Evolutionary conservation across 2,329 filamentous ascomycete genomes (phyloP), one percentile per base, ranked within the genome.

Genomic region (Talaromyces islandicus): DNA sequence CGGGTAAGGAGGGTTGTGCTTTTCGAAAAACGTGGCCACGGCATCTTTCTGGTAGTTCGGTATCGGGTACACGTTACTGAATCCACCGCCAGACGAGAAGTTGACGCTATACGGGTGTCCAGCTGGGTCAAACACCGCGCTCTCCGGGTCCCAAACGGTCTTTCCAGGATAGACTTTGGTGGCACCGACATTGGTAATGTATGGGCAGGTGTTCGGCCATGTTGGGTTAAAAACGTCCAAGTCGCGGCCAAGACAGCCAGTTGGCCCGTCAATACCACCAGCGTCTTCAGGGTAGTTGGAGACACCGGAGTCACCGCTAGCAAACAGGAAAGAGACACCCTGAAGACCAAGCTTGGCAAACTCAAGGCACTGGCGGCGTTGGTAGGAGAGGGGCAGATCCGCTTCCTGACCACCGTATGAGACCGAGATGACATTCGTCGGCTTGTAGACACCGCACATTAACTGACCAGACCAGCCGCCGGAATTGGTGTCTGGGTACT

Each of bases 401-500:
- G 38, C 54, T 55, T 60, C 59, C 41, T 60, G 59, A 10, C 59
- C 59, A 38, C 59, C 54, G 51, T 60, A 60, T 12, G 59, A 60
- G 32, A 60, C 50, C n/a, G 59, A 60, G 29, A 60, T 60, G 29
- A 60, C 59, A 30, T 60, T 57, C 12, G 59, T 60, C n/a, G 59
- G 59, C 29, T 58, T 58, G 48, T 60, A 60, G 27, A 60, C 59
- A 24, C 59, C 59, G 56, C 59, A 82, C 64, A 79, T 74, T 17
- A 78, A 70, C 43, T 68, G 58, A 55, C 68, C 66, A 55, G 78
- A 76, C 70, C 83, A 85, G 6, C 82, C 82, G 9, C 73, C 77
- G n/a, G 43, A 10, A 14, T 71, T 69, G 1, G 74, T 71, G 63
- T 83, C 76, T 1, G 81, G 83, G 65, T 85, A 84, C 7, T 69